Conservation (phyloP, 1,284 basidiomycete species). For the Volvariella surrecta region DNA sequence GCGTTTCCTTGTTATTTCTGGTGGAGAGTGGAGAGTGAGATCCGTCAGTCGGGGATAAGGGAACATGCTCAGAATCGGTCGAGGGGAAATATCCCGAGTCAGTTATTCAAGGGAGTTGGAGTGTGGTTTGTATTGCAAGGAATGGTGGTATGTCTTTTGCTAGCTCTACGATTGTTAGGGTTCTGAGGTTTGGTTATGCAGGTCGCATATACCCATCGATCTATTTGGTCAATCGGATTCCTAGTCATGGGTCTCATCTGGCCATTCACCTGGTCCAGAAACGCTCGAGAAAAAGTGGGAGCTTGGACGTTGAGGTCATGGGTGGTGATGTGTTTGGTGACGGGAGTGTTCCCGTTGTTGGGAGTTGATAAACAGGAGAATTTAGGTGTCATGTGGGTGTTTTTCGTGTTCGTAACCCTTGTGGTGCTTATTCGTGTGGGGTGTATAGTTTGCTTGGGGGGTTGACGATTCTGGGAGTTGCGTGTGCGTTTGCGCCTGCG, state of each 20-base stretch:
- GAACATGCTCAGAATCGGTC: neutral
- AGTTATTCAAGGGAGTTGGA: slow-evolving; percentile 8
- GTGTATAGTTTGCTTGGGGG: slow-evolving; percentile 24
- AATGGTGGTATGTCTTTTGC: slow-evolving; percentile 57
- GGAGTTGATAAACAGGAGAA: slow-evolving; percentile 72
- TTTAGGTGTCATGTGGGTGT: slow-evolving; percentile 47
- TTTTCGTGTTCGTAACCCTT: neutral
- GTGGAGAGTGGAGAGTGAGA: slow-evolving; percentile 35
- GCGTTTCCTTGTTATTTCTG: slow-evolving; percentile 75
- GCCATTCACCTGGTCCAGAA: slow-evolving; percentile 48
- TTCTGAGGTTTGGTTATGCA: slow-evolving; percentile 22
- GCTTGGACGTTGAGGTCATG: slow-evolving; percentile 34
- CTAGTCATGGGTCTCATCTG: slow-evolving; percentile 58
- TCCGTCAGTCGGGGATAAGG: neutral
- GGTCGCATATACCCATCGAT: slow-evolving; percentile 63
- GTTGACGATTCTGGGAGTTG: slow-evolving; percentile 14
- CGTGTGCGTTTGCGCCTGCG: slow-evolving; percentile 6
- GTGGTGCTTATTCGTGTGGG: neutral
- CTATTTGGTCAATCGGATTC: slow-evolving; percentile 69
- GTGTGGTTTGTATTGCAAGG: slow-evolving; percentile 42
- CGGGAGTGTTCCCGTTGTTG: slow-evolving; percentile 64
- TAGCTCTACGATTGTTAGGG: slow-evolving; percentile 1
- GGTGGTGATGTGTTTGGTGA: slow-evolving; percentile 44
- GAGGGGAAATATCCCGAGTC: neutral
- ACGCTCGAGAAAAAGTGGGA: slow-evolving; percentile 19